Percentiles rank a stretch among this genome's conserved stretches.
Conservation (phyloP, 306 rosid species). For the Vigna radiata region DNA sequence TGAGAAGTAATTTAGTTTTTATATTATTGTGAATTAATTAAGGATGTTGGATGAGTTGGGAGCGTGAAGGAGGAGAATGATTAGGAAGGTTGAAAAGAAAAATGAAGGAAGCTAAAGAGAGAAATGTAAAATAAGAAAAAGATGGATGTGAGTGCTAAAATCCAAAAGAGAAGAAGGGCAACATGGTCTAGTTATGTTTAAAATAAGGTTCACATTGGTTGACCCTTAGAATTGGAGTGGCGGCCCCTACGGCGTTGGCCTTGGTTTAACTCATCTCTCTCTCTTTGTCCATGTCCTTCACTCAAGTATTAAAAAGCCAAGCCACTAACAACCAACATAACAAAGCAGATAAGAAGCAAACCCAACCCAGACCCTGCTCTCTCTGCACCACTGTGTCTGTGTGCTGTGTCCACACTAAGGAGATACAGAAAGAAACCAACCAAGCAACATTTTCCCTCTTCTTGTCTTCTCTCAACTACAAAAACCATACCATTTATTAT, state of each 20-base stretch:
- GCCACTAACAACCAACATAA: slow-evolving; percentile 59
- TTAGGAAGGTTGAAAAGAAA: too few species aligned
- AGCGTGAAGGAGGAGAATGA: too few species aligned
- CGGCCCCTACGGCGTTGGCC: slow-evolving; percentile 99
- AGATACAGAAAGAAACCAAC: neutral
- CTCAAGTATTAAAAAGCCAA: slow-evolving; percentile 63
- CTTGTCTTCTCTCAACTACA: neutral
- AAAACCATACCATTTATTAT: slow-evolving; percentile 27
- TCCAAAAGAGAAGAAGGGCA: slow-evolving; percentile 58
- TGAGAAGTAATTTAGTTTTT: too few species aligned
- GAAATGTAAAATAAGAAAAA: too few species aligned
- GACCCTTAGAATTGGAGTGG: slow-evolving; percentile 82
- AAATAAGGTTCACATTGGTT: slow-evolving; percentile 55
- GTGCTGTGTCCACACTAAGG: slow-evolving; percentile 4
- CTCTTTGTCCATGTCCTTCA: slow-evolving; percentile 27
- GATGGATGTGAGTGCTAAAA: slow-evolving; percentile 17
- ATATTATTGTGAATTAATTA: too few species aligned
- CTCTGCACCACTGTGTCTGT: neutral
- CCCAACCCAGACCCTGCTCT: slow-evolving; percentile 17
- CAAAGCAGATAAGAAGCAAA: slow-evolving; percentile 56
- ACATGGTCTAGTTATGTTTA: slow-evolving; percentile 42
- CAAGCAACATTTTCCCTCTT: neutral
- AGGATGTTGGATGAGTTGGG: too few species aligned
- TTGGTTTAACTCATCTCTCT: slow-evolving; percentile 43
- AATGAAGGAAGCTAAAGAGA: too few species aligned